These are phyloP conservation scores for Brassica nigra DNA, from an alignment of 345 rosid genomes.

Conservation along the genomic window DNA sequence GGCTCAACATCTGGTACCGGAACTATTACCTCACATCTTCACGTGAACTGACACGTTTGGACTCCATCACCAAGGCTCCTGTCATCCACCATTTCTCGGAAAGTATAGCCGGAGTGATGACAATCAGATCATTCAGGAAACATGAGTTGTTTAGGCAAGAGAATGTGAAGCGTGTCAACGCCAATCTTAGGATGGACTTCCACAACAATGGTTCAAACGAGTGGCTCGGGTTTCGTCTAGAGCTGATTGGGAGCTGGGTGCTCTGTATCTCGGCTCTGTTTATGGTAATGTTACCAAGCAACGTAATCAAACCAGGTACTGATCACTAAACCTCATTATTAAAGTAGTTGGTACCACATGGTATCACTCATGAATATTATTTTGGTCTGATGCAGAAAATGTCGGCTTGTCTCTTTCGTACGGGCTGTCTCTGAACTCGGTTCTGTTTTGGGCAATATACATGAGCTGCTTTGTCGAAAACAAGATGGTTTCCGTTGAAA, in stretches of 20 bases:
- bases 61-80: constrained; percentile 95
- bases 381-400: constrained; percentile 55
- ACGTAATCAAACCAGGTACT: constrained; percentile 78
- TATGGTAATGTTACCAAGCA: constrained; percentile 83
- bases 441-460: constrained; percentile 76
- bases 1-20: constrained; percentile 91
- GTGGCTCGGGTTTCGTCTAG: constrained; percentile 91
- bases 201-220: constrained; percentile 90
- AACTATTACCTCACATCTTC: constrained; percentile 82
- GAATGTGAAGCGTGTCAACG: constrained; percentile 69
- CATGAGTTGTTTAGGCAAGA: constrained; percentile 59
- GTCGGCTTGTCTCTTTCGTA: constrained; percentile 92
- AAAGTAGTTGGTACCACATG: background rate
- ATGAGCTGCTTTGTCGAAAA: constrained; percentile 91
- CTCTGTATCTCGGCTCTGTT: constrained; percentile 75
- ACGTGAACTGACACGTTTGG: constrained; percentile 86
- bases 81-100: constrained; percentile 95
- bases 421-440: constrained; percentile 81
- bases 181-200: constrained; percentile 83
- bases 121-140: constrained; percentile 73
- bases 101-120: constrained; percentile 88
- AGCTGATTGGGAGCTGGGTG: constrained; percentile 72
- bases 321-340: background rate
- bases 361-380: background rate
- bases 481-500: constrained; percentile 90